A percentile compares a stretch with the other conserved stretches of the same genome.
Conservation (phyloP, 345 rosid species). For the Salix dunnii region DNA sequence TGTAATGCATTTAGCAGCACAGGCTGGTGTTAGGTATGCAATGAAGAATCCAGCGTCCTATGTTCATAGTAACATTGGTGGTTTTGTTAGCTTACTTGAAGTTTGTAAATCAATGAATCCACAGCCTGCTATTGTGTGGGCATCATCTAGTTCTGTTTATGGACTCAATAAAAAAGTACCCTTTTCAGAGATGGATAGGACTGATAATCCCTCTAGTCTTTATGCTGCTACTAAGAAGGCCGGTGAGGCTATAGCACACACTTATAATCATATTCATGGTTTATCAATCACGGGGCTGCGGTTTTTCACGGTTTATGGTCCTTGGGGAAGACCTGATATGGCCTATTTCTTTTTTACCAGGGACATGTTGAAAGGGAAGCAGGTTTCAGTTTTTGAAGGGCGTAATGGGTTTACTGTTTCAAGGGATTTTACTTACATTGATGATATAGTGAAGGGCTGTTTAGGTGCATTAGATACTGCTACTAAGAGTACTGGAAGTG, state of each 20-base stretch:
- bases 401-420: constrained; percentile 39
- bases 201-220: constrained; percentile 47
- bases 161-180: constrained; percentile 50
- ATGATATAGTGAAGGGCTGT: constrained; percentile 35
- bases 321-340: constrained; percentile 57
- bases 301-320: constrained; percentile 52
- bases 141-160: constrained; percentile 56
- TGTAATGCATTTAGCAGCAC: constrained; percentile 55
- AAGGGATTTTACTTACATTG: constrained; percentile 47
- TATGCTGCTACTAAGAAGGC: constrained; percentile 61
- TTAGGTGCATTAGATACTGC: constrained; percentile 36
- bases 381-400: constrained; percentile 37
- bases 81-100: constrained; percentile 47
- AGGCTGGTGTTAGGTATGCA: constrained; percentile 52
- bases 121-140: constrained; percentile 54
- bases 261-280: constrained; percentile 51
- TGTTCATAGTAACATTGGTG: constrained; percentile 50
- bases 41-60: constrained; percentile 49
- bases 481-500: constrained; percentile 30
- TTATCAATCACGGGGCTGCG: constrained; percentile 47
- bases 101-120: constrained; percentile 42
- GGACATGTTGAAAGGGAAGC: constrained; percentile 46
- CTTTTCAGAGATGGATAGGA: constrained; percentile 48
- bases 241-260: constrained; percentile 53
- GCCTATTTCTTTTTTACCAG: constrained; percentile 53